Conservation (phyloP, 768 basidiomycete genomes). For the Termitomyces sp. region DNA sequence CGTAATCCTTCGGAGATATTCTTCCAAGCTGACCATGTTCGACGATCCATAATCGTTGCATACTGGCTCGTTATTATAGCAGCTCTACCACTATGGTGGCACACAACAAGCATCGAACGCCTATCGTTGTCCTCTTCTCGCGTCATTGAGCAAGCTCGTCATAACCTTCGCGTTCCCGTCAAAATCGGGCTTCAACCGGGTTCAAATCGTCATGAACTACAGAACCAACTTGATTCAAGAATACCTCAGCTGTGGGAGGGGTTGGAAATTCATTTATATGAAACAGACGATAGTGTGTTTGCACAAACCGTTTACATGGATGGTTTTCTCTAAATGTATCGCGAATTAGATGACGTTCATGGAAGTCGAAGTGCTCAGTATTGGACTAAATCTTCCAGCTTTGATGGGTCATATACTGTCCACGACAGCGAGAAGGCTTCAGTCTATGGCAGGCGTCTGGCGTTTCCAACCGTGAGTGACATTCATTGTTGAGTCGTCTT, state of each 20-base stretch:
- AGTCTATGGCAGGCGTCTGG: slow-evolving; percentile 23
- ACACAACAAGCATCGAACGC: slow-evolving; percentile 84
- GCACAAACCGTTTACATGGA: not conserved
- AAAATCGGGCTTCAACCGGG: slow-evolving; percentile 31
- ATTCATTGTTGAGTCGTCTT: slow-evolving; percentile 12
- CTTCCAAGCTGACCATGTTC: slow-evolving; percentile 44
- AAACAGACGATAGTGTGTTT: slow-evolving; percentile 10
- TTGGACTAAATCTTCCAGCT: not conserved
- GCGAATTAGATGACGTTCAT: not conserved
- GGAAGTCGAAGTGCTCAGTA: slow-evolving; percentile 3
- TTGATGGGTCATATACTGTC: slow-evolving; percentile 20
- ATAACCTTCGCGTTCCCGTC: slow-evolving; percentile 42
- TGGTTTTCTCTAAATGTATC: not conserved
- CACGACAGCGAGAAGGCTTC: slow-evolving; percentile 11
- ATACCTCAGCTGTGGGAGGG: slow-evolving; percentile 35
- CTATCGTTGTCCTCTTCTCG: slow-evolving; percentile 61
- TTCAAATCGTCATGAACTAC: slow-evolving; percentile 15
- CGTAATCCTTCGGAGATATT: slow-evolving; percentile 45
- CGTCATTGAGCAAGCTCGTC: slow-evolving; percentile 47
- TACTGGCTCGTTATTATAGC: slow-evolving; percentile 79
- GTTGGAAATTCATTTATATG: slow-evolving; percentile 30
- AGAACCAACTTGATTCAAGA: slow-evolving; percentile 19
- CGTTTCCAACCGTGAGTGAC: slow-evolving; percentile 20
- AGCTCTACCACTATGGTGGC: slow-evolving; percentile 91
- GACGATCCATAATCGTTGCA: slow-evolving; percentile 59